Conservation (phyloP, 1,284 basidiomycete species). For the Heterobasidion parviporum region DNA sequence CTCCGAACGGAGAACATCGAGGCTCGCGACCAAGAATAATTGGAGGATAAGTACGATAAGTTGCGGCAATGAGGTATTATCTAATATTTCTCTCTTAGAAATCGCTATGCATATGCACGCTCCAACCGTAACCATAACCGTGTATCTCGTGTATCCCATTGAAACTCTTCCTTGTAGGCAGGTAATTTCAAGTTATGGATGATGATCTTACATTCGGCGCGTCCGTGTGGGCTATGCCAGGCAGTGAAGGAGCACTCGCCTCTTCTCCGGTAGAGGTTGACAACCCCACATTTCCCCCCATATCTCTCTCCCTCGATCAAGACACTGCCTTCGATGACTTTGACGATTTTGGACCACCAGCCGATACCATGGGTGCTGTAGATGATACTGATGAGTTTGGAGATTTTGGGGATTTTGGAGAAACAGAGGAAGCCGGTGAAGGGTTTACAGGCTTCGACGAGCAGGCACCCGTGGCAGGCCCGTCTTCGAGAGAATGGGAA, state of each 20-base stretch:
- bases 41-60: no score
- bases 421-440: constrained; percentile 36
- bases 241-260: constrained; percentile 20
- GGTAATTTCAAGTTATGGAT: constrained; percentile 34
- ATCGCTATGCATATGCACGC: no score
- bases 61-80: no score
- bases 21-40: not conserved
- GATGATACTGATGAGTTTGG: constrained; percentile 67
- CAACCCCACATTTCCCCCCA: constrained; percentile 13
- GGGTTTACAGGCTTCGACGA: constrained; percentile 36
- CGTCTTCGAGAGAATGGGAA: constrained; percentile 45
- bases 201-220: constrained; percentile 57
- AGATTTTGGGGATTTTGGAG: constrained; percentile 84
- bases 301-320: constrained; percentile 20
- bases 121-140: no score
- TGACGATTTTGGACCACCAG: constrained; percentile 61
- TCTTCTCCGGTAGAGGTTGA: constrained; percentile 9
- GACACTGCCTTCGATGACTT: constrained; percentile 54
- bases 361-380: constrained; percentile 28
- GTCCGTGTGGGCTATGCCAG: constrained; percentile 58
- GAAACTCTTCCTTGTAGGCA: no score
- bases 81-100: no score
- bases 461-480: constrained; percentile 30
- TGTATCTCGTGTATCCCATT: no score
- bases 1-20: constrained; percentile 12